These are phyloP conservation scores for Wickerhamomyces canadensis DNA, from an alignment of 805 yeast genomes.

Conservation along the genomic window DNA sequence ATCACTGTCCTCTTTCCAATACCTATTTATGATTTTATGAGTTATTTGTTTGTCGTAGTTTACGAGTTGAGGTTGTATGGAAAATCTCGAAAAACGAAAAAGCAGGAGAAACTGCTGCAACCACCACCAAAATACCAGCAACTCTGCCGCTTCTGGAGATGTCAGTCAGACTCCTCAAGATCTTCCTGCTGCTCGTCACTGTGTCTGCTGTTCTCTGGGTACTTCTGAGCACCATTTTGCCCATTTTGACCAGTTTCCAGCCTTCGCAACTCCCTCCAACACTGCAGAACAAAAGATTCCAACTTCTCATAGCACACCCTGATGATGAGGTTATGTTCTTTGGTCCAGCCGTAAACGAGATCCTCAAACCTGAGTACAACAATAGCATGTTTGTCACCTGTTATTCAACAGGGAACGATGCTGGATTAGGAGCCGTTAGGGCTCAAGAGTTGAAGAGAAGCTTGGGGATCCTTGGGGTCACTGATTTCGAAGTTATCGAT, in stretches of 20 bases:
- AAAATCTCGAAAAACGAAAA: no score
- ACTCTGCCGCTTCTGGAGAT: no score
- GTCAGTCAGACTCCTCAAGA: no score
- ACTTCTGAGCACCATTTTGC: no score
- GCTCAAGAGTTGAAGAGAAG: slow-evolving; percentile 52
- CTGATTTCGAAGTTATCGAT: slow-evolving; percentile 37
- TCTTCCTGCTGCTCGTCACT: no score
- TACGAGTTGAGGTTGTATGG: no score
- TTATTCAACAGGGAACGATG: slow-evolving; percentile 72
- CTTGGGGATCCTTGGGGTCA: slow-evolving; percentile 48
- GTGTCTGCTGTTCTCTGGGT: neutral
- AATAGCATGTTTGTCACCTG: slow-evolving; percentile 59
- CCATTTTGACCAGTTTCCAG: neutral
- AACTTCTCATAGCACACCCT: slow-evolving; percentile 83
- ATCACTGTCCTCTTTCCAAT: no score
- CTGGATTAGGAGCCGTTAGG: slow-evolving; percentile 65
- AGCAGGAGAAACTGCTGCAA: no score
- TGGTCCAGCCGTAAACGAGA: slow-evolving; percentile 64
- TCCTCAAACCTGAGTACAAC: slow-evolving; percentile 39
- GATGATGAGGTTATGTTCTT: slow-evolving; percentile 99
- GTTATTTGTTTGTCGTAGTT: no score
- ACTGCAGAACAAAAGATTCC: slow-evolving; percentile 23
- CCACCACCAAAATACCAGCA: no score
- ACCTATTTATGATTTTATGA: no score
- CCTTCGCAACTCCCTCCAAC: neutral